Evolutionary conservation across 2,329 filamentous ascomycete species (phyloP), one percentile per base, ranked within the genome.

Genomic region (Colletotrichum sp.): DNA sequence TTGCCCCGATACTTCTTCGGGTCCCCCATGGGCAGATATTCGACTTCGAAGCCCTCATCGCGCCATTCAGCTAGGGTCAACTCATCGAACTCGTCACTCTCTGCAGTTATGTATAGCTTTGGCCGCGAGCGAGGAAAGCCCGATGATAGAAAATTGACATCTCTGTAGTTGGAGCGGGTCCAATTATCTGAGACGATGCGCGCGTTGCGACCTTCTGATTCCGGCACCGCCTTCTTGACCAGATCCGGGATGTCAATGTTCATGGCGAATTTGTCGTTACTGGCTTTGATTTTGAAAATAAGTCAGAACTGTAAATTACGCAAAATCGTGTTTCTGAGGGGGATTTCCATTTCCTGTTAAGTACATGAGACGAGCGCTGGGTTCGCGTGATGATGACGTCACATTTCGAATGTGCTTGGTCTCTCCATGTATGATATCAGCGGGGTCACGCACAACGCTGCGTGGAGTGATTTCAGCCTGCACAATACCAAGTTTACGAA

Each of bases 51-150:
- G 0, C 86, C 86, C 71, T 88, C 87, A 13, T 82, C 82, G 24
- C 79, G 81, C 87, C 87, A 88, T 24, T 86, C 84, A 1, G 72
- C 72, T 1, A 88, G 34, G 0, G 84, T 86, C 0, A 79, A 18
- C 4, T 78, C 49, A 74, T 88, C 87, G 72, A 88, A 88, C 1
- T 86, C 84, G 10, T 87, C 84, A 44, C 78, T 80, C 62, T 88
- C 87, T 4, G 85, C 84, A 0, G 86, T 87, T 21, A 88, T 76
- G 72, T 87, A 88, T 4, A 88, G 77, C 64, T 84, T 87, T 0
- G 85, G 85, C 0, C 83, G 80, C 1, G 76, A 76, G 1, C 81
- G 80, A 1, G 85, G 86, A 69, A 88, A 88, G 10, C 85, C 81
- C 6, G 79, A 72, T 0, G 87, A 88, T 0, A 88, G 81, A 68